Conservation (phyloP, 2,329 filamentous ascomycete species). For the Metarhizium robertsii region DNA sequence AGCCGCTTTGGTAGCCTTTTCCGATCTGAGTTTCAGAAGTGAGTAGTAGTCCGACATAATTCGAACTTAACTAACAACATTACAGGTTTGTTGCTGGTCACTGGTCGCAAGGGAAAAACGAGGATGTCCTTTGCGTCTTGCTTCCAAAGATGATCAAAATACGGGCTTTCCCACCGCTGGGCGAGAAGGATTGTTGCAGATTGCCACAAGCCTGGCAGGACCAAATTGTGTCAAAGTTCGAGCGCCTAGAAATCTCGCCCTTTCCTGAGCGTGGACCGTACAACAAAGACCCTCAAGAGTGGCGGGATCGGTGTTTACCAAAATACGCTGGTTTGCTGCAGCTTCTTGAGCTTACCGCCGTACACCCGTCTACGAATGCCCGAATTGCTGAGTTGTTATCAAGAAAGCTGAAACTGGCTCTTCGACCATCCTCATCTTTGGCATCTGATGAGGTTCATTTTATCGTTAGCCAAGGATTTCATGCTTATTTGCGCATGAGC, state of each 20-base stretch:
- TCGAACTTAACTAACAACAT: conserved; percentile 10
- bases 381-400: conserved; percentile 58
- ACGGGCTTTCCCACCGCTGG: conserved; percentile 42
- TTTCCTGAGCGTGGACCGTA: conserved; percentile 56
- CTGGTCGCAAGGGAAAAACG: conserved; percentile 58
- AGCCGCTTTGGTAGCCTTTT: conserved; percentile 73
- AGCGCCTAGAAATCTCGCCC: conserved; percentile 51
- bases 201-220: conserved; percentile 64
- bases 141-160: conserved; percentile 55
- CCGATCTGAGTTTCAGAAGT: conserved; percentile 73
- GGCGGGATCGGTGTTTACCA: conserved; percentile 54
- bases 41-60: conserved; percentile 14
- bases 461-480: conserved; percentile 66
- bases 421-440: conserved; percentile 50
- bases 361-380: conserved; percentile 58
- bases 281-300: conserved; percentile 51
- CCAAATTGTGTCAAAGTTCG: conserved; percentile 62
- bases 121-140: conserved; percentile 59
- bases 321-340: conserved; percentile 60
- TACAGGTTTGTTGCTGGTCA: conserved; percentile 64
- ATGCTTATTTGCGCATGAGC: conserved; percentile 59
- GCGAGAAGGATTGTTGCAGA: conserved; percentile 43
- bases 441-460: conserved; percentile 59
- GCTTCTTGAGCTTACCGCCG: conserved; percentile 49
- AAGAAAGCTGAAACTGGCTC: conserved; percentile 54